These are phyloP conservation scores for Exophiala calicioides DNA, from an alignment of 2,329 filamentous ascomycete genomes.

Conservation along the genomic window DNA sequence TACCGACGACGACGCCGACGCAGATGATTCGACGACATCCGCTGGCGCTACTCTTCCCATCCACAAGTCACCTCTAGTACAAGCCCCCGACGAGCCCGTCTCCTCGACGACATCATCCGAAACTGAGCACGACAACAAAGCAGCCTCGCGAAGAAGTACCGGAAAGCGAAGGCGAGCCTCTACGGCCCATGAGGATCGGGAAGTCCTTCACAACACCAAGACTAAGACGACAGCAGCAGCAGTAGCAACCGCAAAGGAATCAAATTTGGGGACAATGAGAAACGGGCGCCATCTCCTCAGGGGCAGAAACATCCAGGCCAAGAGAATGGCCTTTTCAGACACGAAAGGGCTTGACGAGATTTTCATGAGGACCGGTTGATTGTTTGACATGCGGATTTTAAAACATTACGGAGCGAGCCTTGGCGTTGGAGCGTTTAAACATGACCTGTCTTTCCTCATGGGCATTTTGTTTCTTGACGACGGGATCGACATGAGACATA, in stretches of 20 bases:
- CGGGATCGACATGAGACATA: no score
- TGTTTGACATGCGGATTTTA: no score
- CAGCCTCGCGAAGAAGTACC: slow-evolving; percentile 44
- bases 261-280: slow-evolving; percentile 9
- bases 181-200: background rate
- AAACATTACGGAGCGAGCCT: no score
- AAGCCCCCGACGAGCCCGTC: slow-evolving; percentile 21
- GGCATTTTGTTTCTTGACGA: no score
- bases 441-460: no score
- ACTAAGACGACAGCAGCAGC: background rate
- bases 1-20: slow-evolving; percentile 21
- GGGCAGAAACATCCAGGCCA: slow-evolving; percentile 82
- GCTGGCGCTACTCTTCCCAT: background rate
- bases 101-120: slow-evolving; percentile 24
- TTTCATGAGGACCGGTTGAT: slow-evolving; percentile 25
- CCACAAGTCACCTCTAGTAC: slow-evolving; percentile 13
- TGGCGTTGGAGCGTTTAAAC: no score
- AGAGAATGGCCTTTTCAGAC: slow-evolving; percentile 80
- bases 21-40: background rate
- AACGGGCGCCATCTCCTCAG: slow-evolving; percentile 71
- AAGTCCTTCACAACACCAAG: background rate
- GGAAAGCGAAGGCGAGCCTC: slow-evolving; percentile 32
- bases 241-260: background rate
- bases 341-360: slow-evolving; percentile 76
- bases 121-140: slow-evolving; percentile 45